Evolutionary conservation across 306 rosid genomes (phyloP), one percentile per base, ranked within the genome.

Genomic region (Begonia loranthoides): DNA sequence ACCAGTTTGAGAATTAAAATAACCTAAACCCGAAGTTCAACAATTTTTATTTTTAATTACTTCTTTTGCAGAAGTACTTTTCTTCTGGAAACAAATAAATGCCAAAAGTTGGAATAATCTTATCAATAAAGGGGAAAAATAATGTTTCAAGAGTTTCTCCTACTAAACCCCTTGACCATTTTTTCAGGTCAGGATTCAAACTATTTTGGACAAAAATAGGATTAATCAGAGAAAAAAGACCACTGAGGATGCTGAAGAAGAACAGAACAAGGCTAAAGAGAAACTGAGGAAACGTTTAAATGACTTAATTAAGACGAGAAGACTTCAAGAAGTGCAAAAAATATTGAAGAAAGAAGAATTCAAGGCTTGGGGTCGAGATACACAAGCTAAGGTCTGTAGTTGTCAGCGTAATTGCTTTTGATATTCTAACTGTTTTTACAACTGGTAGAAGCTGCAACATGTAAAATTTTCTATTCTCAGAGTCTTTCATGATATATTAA

Each of bases 301-400:
- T 64, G 62, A 69, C 65, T 71, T 85, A 62, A 65, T 85, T 44
- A 79, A 57, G 57, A 79, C 66, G 50, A 79, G 65, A 71, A 65
- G 72, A 64, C 50, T 81, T 61, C 74, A 56, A 38, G 74, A 72
- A 52, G 84, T 64, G 43, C 92, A 79, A 69, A 65, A 65, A 60
- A 66, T 81, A 49, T 49, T 85, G 80, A 68, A 67, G 48, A 79
- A 72, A 49, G 84, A 81, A 62, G 84, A 72, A 36, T 71, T 70
- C 65, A 67, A 59, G 56, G 71, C 87, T 40, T 85, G 95, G 95
- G 77, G 76, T 60, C 79, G 92, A 51, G 92, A 65, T 68, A 71
- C 69, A 41, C 95, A 81, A 66, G 87, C 92, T 40, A 85, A 81
- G 95, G 95, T 81, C 67, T 33, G 74, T 63, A 38, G 9, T 46